phyloP scores from a whole-genome alignment of 2,329 filamentous ascomycete species.

The Xylariaceae sp. region DNA sequence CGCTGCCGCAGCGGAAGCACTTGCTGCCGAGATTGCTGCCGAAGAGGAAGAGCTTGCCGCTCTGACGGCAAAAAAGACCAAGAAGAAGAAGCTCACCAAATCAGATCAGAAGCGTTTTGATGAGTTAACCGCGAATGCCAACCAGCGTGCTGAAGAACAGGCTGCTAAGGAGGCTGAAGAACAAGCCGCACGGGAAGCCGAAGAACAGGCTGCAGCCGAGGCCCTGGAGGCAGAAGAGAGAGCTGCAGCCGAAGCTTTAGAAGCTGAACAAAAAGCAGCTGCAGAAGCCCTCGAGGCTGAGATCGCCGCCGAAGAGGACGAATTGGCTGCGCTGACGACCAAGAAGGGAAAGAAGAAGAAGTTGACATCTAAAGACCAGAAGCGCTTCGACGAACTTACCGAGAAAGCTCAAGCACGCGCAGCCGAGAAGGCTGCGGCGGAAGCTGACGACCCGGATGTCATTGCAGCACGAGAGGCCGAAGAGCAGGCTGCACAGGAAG shows the following conservation, averaged over 20 bases:
- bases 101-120: conserved; percentile 29
- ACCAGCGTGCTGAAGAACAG: conserved; percentile 28
- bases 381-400: conserved; percentile 18
- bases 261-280: conserved; percentile 24
- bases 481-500: conserved; percentile 14
- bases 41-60: conserved; percentile 34
- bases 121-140: conserved; percentile 29
- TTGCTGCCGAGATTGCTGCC: conserved; percentile 33
- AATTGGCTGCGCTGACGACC: conserved; percentile 21
- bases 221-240: conserved; percentile 17
- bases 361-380: conserved; percentile 31
- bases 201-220: conserved; percentile 10
- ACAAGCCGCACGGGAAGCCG: conserved; percentile 21
- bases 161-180: conserved; percentile 35
- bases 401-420: conserved; percentile 29
- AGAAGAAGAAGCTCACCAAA: conserved; percentile 24
- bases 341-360: conserved; percentile 35
- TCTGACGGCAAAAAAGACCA: conserved; percentile 23
- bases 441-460: conserved; percentile 15
- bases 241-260: conserved; percentile 22
- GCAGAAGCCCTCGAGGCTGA: conserved; percentile 21
- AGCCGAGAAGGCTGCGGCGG: conserved; percentile 14
- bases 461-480: conserved; percentile 11
- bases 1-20: conserved; percentile 26
- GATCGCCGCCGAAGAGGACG: conserved; percentile 17